A percentile compares a stretch with the other conserved stretches of the same genome.
These are phyloP conservation scores for Paramyrothecium sp. DNA, from an alignment of 2,329 filamentous ascomycete genomes.

Conservation along the genomic window DNA sequence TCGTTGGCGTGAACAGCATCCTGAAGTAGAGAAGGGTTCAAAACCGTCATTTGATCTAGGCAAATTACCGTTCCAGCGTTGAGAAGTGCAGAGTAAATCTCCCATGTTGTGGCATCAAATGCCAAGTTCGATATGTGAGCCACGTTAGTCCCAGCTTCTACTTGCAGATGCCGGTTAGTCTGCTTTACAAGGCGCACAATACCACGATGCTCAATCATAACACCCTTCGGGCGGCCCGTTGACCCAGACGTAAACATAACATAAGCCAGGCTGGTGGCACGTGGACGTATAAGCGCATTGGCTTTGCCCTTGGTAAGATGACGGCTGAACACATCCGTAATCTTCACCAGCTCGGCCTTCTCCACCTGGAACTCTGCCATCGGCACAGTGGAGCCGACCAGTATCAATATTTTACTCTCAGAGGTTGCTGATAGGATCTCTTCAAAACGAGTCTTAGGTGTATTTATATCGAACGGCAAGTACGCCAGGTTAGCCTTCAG, in stretches of 20 bases:
- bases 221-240: slow-evolving; percentile 18
- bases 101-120: slow-evolving; percentile 16
- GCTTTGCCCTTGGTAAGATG: not conserved
- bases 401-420: not conserved
- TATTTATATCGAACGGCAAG: slow-evolving; percentile 10
- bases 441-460: slow-evolving; percentile 6
- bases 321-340: not conserved
- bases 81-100: slow-evolving; percentile 14
- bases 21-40: slow-evolving; percentile 7
- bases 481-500: slow-evolving; percentile 12
- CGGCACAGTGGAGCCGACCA: not conserved
- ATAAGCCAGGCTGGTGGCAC: slow-evolving; percentile 2
- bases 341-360: not conserved
- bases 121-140: slow-evolving; percentile 16
- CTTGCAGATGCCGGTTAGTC: not conserved
- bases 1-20: slow-evolving; percentile 4
- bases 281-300: not conserved
- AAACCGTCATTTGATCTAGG: no score
- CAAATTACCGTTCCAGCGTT: slow-evolving; percentile 10
- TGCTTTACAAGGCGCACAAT: not conserved
- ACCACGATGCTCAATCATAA: not conserved
- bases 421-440: slow-evolving; percentile 8
- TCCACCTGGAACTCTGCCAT: not conserved
- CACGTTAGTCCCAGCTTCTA: not conserved
- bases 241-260: slow-evolving; percentile 14